Conservation (phyloP, 148 eudicot species). For the Tetragonia tetragonoides region DNA sequence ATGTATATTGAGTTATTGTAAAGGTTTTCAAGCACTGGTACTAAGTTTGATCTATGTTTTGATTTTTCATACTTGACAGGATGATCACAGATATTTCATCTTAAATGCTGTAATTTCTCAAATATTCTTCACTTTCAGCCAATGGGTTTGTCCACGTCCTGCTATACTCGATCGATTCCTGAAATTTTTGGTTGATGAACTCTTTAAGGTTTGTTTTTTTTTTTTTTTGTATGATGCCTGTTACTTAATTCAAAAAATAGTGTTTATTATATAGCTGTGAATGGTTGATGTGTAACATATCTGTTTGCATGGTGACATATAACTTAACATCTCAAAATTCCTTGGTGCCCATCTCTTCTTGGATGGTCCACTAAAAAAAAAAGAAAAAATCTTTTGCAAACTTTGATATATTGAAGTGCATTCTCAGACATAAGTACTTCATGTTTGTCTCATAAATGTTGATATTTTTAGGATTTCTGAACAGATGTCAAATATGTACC, state of each 20-base stretch:
- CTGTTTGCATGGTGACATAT: conserved; percentile 1
- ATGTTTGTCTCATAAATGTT: not conserved
- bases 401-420: not conserved
- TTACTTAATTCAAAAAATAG: not conserved
- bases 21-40: not conserved
- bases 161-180: conserved; percentile 59
- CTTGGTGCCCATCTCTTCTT: not conserved
- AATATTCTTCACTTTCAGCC: conserved; percentile 57
- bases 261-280: not conserved
- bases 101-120: conserved; percentile 57
- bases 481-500: not conserved
- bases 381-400: not conserved
- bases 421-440: not conserved
- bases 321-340: not conserved
- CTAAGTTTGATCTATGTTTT: not conserved
- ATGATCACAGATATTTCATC: conserved; percentile 54
- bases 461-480: not conserved
- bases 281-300: not conserved
- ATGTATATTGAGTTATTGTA: not conserved
- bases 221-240: conserved; percentile 16
- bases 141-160: conserved; percentile 43
- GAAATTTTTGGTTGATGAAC: conserved; percentile 50
- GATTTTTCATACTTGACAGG: conserved; percentile 46
- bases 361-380: not conserved
- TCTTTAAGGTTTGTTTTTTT: conserved; percentile 56